A percentile compares a stretch with the other conserved stretches of the same genome.
These are phyloP conservation scores for Sporothrix variecibatus DNA, from an alignment of 2,329 filamentous ascomycete genomes.

Conservation along the genomic window DNA sequence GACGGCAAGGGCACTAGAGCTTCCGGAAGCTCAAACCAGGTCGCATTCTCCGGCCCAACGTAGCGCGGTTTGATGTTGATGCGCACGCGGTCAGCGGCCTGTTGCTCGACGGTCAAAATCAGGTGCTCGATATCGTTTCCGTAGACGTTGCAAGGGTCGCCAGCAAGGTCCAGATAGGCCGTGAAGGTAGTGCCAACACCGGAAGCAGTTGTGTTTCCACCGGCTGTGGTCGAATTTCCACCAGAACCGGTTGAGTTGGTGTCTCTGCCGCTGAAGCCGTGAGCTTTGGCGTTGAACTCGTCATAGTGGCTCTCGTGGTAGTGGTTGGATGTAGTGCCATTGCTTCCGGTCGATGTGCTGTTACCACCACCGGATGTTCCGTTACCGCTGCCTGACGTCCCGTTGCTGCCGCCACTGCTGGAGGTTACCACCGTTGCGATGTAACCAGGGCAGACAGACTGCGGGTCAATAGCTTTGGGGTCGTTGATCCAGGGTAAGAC, in stretches of 20 bases:
- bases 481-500: slow-evolving; percentile 66
- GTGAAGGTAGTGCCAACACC: slow-evolving; percentile 47
- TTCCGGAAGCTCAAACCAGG: slow-evolving; percentile 68
- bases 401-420: not conserved
- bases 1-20: slow-evolving; percentile 60
- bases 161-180: slow-evolving; percentile 70
- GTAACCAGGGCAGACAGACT: slow-evolving; percentile 69
- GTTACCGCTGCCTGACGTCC: not conserved
- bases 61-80: slow-evolving; percentile 69
- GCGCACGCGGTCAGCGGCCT: slow-evolving; percentile 58
- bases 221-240: not conserved
- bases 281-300: not conserved
- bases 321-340: not conserved
- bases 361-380: not conserved
- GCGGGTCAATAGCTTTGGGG: slow-evolving; percentile 62
- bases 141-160: slow-evolving; percentile 72
- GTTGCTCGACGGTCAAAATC: slow-evolving; percentile 61
- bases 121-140: slow-evolving; percentile 72
- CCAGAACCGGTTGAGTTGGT: not conserved
- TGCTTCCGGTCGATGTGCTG: not conserved
- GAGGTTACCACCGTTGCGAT: slow-evolving; percentile 59
- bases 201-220: not conserved
- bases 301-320: not conserved
- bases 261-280: slow-evolving; percentile 42
- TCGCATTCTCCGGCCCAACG: slow-evolving; percentile 61